Evolutionary conservation across 768 basidiomycete species (phyloP).

Genomic region (Lyophyllum atratum): DNA sequence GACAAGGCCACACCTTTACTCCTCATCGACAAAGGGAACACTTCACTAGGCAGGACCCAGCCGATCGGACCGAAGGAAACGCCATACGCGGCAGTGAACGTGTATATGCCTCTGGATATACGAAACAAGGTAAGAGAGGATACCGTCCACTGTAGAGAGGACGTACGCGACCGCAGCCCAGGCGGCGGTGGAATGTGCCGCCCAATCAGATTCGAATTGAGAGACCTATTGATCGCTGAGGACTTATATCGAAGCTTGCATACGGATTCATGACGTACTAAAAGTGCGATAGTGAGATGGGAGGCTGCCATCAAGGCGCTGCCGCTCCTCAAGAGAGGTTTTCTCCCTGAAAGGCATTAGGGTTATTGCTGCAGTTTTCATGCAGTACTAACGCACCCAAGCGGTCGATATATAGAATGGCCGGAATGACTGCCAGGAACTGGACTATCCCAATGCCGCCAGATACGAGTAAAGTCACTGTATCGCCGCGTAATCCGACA

Average conservation of each 20-base stretch:
- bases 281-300: slow-evolving; percentile 62
- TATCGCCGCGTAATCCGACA: slow-evolving; percentile 64
- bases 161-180: slow-evolving; percentile 71
- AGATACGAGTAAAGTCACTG: slow-evolving; percentile 62
- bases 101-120: slow-evolving; percentile 57
- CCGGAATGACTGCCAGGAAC: slow-evolving; percentile 73
- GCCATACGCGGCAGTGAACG: slow-evolving; percentile 78
- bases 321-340: slow-evolving; percentile 65
- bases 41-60: slow-evolving; percentile 84
- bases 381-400: slow-evolving; percentile 41
- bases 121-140: not conserved
- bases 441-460: slow-evolving; percentile 83
- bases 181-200: slow-evolving; percentile 54
- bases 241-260: not conserved
- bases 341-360: slow-evolving; percentile 47
- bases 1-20: slow-evolving; percentile 83
- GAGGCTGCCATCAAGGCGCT: slow-evolving; percentile 64
- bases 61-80: slow-evolving; percentile 78
- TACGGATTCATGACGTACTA: slow-evolving; percentile 42
- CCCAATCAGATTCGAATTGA: slow-evolving; percentile 58
- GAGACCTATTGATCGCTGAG: slow-evolving; percentile 37
- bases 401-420: slow-evolving; percentile 68
- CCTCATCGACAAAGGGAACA: slow-evolving; percentile 78
- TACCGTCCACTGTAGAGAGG: not conserved
- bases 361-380: not conserved